These are phyloP conservation scores for Trichoderma guizhouense DNA, from an alignment of 2,329 filamentous ascomycete species.

Conservation along the genomic window DNA sequence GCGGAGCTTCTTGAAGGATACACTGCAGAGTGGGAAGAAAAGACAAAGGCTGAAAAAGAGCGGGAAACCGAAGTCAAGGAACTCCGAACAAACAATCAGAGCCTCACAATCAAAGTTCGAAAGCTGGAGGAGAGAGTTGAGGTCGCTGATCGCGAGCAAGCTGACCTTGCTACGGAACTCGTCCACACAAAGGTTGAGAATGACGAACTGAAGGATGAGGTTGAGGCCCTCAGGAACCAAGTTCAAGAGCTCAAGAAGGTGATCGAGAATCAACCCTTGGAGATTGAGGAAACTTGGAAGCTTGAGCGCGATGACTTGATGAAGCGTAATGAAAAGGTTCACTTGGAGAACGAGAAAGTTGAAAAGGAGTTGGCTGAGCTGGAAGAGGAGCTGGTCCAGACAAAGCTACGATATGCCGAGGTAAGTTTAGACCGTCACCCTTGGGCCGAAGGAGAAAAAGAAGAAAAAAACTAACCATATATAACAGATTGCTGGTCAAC, in stretches of 20 bases:
- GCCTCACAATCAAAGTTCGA: conserved; percentile 72
- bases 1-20: conserved; percentile 79
- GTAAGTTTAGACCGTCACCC: conserved; percentile 54
- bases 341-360: conserved; percentile 83
- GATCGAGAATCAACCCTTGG: conserved; percentile 83
- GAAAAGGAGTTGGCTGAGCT: conserved; percentile 90
- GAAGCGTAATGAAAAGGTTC: conserved; percentile 87
- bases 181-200: conserved; percentile 93
- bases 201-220: conserved; percentile 81
- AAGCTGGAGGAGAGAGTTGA: conserved; percentile 84
- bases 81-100: conserved; percentile 63
- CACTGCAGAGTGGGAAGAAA: conserved; percentile 87
- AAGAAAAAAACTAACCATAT: background rate
- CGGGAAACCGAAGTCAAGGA: conserved; percentile 77
- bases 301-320: conserved; percentile 88
- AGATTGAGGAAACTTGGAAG: conserved; percentile 78
- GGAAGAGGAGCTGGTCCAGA: conserved; percentile 86
- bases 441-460: conserved; percentile 19
- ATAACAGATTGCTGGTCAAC: conserved; percentile 62
- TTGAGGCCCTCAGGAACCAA: conserved; percentile 81
- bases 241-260: conserved; percentile 81
- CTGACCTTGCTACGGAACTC: conserved; percentile 84
- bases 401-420: conserved; percentile 94
- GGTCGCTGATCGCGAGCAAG: conserved; percentile 84
- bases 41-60: conserved; percentile 75